phyloP scores from a whole-genome alignment of 345 rosid genomes.

The Eucalyptus decipiens region DNA sequence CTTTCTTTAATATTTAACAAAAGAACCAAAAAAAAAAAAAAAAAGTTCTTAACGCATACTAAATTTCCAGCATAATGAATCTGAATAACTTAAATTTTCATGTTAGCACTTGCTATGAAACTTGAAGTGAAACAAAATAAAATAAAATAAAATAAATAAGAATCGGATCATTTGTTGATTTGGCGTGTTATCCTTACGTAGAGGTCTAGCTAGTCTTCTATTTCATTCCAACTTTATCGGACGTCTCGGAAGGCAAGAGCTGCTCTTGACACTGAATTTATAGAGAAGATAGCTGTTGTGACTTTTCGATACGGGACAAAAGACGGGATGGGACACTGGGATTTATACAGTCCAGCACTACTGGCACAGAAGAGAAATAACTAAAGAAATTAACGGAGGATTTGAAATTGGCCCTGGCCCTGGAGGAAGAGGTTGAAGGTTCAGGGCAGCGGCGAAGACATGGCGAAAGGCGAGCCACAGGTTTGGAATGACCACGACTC shows the following conservation, averaged over 20 bases:
- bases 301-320: background rate
- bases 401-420: background rate
- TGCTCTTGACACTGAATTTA: accelerated
- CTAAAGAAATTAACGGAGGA: background rate
- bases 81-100: background rate
- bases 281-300: background rate
- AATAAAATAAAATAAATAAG: background rate
- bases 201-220: background rate
- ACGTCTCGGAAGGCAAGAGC: accelerated
- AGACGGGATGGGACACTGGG: background rate
- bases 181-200: background rate
- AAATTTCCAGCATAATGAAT: background rate
- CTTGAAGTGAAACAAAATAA: background rate
- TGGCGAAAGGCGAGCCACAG: too few species aligned
- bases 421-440: background rate
- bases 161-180: background rate
- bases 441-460: too few species aligned
- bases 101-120: background rate
- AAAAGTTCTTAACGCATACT: background rate
- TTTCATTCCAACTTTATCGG: background rate
- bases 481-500: too few species aligned
- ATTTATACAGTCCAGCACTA: background rate
- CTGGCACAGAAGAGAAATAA: background rate
- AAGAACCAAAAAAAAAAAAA: background rate
- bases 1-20: background rate